Conservation (phyloP, 2,329 filamentous ascomycete genomes). For the Monilinia laxa region DNA sequence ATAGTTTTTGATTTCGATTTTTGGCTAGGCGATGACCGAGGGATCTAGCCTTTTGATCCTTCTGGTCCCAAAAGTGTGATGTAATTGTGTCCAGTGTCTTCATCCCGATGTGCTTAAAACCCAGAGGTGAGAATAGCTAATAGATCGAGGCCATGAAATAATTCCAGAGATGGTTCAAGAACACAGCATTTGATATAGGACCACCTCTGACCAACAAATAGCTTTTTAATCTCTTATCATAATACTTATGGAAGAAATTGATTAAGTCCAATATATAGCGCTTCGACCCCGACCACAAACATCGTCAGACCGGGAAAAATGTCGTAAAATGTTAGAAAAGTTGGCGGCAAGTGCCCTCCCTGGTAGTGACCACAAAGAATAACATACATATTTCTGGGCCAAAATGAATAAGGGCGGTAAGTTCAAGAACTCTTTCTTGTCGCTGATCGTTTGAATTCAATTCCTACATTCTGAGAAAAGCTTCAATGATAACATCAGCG, state of each 20-base stretch:
- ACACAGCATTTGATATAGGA: neutral
- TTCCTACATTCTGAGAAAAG: neutral
- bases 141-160: neutral
- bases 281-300: neutral
- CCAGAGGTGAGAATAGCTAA: neutral
- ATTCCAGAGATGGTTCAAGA: neutral
- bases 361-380: neutral
- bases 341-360: slow-evolving; percentile 1
- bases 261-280: neutral
- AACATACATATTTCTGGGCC: neutral
- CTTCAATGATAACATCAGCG: slow-evolving; percentile 8
- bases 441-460: neutral
- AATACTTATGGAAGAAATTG: neutral
- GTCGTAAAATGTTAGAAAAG: neutral
- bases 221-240: neutral
- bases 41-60: neutral
- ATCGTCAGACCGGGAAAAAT: neutral
- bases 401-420: neutral
- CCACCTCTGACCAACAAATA: neutral
- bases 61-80: neutral
- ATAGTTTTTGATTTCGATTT: neutral
- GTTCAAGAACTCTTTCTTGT: neutral
- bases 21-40: neutral
- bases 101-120: neutral
- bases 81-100: neutral